phyloP scores from a whole-genome alignment of 2,329 filamentous ascomycete genomes.

The Cordyceps fumosorosea region DNA sequence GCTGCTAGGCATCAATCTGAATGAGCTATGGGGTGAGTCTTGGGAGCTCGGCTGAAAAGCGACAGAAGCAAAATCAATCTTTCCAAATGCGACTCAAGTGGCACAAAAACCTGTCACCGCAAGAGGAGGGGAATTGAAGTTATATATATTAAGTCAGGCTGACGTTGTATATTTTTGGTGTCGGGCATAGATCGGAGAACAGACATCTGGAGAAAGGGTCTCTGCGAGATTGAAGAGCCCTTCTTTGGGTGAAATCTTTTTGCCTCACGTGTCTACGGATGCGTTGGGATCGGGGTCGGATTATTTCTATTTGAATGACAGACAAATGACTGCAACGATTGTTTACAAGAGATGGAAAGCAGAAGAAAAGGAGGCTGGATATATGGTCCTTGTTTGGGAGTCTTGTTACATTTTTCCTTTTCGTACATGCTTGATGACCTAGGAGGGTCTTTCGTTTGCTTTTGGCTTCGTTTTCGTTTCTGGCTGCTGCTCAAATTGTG shows the following conservation, averaged over 20 bases:
- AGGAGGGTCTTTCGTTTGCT: not conserved
- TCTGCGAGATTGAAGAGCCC: constrained; percentile 10
- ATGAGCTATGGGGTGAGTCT: constrained; percentile 49
- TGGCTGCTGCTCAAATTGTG: not conserved
- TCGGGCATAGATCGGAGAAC: constrained; percentile 7
- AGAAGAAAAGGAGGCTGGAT: not conserved
- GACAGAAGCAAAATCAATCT: not conserved
- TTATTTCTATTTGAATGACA: not conserved
- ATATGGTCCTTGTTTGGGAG: not conserved
- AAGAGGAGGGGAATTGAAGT: not conserved
- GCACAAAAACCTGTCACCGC: not conserved
- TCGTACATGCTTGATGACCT: not conserved
- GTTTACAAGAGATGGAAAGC: not conserved
- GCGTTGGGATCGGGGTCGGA: too few species aligned
- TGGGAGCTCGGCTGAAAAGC: constrained; percentile 34
- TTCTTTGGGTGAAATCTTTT: not conserved
- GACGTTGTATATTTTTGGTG: not conserved
- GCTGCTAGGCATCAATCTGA: constrained; percentile 45
- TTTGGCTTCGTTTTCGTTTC: not conserved
- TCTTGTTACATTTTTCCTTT: not conserved
- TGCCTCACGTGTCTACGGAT: not conserved
- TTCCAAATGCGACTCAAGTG: not conserved
- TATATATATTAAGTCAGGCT: constrained; percentile 8
- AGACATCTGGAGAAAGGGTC: constrained; percentile 10
- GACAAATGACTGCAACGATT: not conserved